Evolutionary conservation across 805 yeast species (phyloP).

Genomic region (Monosporozyma servazzii): DNA sequence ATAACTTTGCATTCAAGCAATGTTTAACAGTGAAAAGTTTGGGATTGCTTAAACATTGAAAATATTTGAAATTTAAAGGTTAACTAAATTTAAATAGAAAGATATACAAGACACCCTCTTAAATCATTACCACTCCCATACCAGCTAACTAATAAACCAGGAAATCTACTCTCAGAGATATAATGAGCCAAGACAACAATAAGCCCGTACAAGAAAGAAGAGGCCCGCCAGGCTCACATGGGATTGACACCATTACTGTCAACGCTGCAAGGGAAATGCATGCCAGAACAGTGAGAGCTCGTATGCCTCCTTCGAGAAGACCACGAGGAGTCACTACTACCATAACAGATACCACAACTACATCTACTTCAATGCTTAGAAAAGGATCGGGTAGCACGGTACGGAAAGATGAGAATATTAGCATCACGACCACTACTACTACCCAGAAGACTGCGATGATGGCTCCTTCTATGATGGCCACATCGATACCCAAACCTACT

Average conservation of each 20-base stretch:
- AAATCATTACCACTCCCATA: neutral
- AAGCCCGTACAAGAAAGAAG: neutral
- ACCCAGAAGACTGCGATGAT: neutral
- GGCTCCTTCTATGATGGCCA: conserved; percentile 1
- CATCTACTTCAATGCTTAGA: conserved; percentile 1
- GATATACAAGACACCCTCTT: neutral
- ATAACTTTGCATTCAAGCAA: neutral
- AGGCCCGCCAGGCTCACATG: conserved; percentile 11
- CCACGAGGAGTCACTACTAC: neutral
- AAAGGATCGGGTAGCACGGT: neutral
- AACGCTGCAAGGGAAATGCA: conserved; percentile 59
- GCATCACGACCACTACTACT: neutral
- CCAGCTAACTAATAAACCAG: too few species aligned
- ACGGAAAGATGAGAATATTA: neutral
- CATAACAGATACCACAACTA: neutral
- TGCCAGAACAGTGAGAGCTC: conserved; percentile 29
- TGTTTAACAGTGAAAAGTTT: neutral
- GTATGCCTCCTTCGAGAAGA: conserved; percentile 17
- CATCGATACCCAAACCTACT: conserved; percentile 1
- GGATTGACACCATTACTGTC: conserved; percentile 48
- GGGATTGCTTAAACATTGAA: neutral
- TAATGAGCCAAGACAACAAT: neutral
- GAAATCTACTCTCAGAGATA: neutral
- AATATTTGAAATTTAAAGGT: neutral
- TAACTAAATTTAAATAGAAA: neutral